Evolutionary conservation across 1,139 yeast species (phyloP).

Genomic region (Yamadazyma siamensis): DNA sequence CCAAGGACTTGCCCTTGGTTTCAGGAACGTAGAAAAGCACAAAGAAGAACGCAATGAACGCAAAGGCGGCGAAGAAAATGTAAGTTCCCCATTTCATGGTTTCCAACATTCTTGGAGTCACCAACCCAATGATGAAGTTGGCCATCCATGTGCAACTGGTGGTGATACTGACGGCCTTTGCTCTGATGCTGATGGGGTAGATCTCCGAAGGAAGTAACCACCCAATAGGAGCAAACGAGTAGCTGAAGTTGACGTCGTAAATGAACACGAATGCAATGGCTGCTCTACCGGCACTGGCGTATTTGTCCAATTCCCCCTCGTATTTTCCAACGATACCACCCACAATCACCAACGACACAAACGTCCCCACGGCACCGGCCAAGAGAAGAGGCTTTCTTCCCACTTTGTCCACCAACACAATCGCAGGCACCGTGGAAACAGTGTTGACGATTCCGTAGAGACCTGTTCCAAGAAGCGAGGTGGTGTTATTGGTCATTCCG

Average conservation of each 20-base stretch:
- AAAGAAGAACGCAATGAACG: slow-evolving; percentile 19
- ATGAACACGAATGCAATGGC: slow-evolving; percentile 38
- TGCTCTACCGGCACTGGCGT: slow-evolving; percentile 36
- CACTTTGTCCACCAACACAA: slow-evolving; percentile 34
- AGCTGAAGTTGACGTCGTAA: slow-evolving; percentile 24
- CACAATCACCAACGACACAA: slow-evolving; percentile 24
- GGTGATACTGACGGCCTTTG: slow-evolving; percentile 26
- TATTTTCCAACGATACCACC: slow-evolving; percentile 57
- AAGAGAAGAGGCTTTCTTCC: slow-evolving; percentile 46
- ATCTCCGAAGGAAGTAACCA: slow-evolving; percentile 50
- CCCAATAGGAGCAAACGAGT: slow-evolving; percentile 32
- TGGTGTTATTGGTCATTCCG: slow-evolving; percentile 16
- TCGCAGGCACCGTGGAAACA: slow-evolving; percentile 38
- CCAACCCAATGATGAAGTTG: slow-evolving; percentile 32
- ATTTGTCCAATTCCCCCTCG: slow-evolving; percentile 11
- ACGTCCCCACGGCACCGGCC: slow-evolving; percentile 42
- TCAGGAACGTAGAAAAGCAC: slow-evolving; percentile 24
- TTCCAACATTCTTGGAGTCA: slow-evolving; percentile 22
- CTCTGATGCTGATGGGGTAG: slow-evolving; percentile 20
- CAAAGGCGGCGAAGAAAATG: slow-evolving; percentile 25
- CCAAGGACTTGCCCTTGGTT: slow-evolving; percentile 26
- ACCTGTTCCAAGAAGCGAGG: slow-evolving; percentile 41
- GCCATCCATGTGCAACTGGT: slow-evolving; percentile 37
- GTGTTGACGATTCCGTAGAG: slow-evolving; percentile 56
- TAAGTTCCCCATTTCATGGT: slow-evolving; percentile 22